A percentile compares a stretch with the other conserved stretches of the same genome.
phyloP scores from a whole-genome alignment of 2,329 filamentous ascomycete genomes.

The Verticillium dahliae region DNA sequence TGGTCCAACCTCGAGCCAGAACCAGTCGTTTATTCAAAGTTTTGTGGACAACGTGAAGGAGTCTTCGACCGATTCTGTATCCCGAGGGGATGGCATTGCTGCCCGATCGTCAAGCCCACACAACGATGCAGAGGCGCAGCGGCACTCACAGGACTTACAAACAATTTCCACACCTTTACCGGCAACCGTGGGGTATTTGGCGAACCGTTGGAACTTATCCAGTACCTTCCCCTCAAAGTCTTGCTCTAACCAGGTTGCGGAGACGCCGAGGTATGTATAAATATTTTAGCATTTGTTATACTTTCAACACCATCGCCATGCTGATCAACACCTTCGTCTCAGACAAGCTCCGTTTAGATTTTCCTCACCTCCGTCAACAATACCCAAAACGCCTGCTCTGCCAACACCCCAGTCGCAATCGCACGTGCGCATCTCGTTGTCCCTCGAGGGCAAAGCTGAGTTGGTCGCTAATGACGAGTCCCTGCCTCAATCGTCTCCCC shows the following conservation, averaged over 20 bases:
- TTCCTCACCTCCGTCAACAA: slow-evolving; percentile 18
- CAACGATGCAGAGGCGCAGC: not conserved
- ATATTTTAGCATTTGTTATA: too few relatives aligned
- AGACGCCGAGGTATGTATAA: slow-evolving; percentile 37
- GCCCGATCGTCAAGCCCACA: not conserved
- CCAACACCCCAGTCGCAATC: slow-evolving; percentile 32
- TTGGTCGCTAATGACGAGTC: slow-evolving; percentile 66
- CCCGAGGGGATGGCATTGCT: not conserved
- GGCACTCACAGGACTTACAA: not conserved
- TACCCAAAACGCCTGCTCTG: slow-evolving; percentile 28
- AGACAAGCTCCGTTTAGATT: slow-evolving; percentile 38
- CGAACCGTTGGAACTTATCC: slow-evolving; percentile 50
- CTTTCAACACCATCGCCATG: slow-evolving; percentile 3
- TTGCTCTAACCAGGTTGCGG: slow-evolving; percentile 30
- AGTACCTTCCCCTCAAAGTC: slow-evolving; percentile 45
- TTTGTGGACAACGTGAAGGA: not conserved
- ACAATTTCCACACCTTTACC: slow-evolving; percentile 32
- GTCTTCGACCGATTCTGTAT: not conserved
- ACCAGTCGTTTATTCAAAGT: not conserved
- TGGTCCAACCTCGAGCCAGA: not conserved
- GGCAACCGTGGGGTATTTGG: slow-evolving; percentile 40
- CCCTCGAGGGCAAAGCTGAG: slow-evolving; percentile 85
- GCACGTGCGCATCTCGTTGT: slow-evolving; percentile 73
- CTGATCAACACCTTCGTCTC: not conserved
- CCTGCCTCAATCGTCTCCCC: slow-evolving; percentile 55